phyloP scores from a whole-genome alignment of 257 asterid genomes.

The Gentiana dahurica region DNA sequence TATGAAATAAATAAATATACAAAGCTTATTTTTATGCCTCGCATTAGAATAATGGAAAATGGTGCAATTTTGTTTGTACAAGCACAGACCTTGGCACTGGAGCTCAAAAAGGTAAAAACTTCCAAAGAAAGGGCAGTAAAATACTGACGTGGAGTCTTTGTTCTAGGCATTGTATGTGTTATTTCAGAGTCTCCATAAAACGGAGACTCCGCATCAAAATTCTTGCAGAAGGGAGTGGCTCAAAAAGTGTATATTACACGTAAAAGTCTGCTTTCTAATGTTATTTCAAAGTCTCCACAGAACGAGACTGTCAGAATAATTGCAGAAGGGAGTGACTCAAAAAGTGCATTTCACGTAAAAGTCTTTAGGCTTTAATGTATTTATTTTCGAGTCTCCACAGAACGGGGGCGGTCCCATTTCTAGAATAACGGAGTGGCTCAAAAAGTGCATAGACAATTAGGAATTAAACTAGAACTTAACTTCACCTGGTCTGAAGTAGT shows the following conservation, averaged over 20 bases:
- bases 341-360: too few relatives aligned
- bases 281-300: not conserved
- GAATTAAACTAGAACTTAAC: not conserved
- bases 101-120: too few relatives aligned
- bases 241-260: too few relatives aligned
- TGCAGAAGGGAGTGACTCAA: too few relatives aligned
- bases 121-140: not conserved
- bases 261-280: too few relatives aligned
- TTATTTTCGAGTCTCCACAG: too few relatives aligned
- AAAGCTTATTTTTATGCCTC: not conserved
- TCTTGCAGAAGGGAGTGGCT: too few relatives aligned
- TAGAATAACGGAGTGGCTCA: too few relatives aligned
- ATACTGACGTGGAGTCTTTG: not conserved
- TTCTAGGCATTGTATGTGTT: not conserved
- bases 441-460: not conserved
- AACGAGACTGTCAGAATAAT: not conserved
- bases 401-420: too few relatives aligned
- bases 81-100: not conserved
- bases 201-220: too few relatives aligned
- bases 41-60: not conserved
- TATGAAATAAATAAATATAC: not conserved
- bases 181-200: not conserved
- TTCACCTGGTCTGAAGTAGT: conserved; percentile 80
- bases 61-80: not conserved
- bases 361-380: too few relatives aligned